Evolutionary conservation across 208 protist species (phyloP).

Genomic region (Trypanosoma brucei): DNA sequence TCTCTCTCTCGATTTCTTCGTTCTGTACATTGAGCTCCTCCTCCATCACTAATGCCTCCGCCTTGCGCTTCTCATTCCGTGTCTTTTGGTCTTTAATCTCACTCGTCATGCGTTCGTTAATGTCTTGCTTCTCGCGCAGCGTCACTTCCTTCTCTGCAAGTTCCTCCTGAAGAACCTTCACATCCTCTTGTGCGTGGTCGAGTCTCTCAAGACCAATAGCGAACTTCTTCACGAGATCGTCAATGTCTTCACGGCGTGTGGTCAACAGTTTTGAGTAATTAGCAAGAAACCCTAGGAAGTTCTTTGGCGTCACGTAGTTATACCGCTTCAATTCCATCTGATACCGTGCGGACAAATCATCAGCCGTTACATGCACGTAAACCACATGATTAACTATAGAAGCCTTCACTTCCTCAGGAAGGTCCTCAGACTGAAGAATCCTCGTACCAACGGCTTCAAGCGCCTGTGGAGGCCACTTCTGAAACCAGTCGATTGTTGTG

Average conservation of each 20-base stretch:
- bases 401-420: constrained; percentile 83
- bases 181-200: constrained; percentile 92
- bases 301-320: constrained; percentile 99
- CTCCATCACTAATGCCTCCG: constrained; percentile 88
- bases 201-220: constrained; percentile 96
- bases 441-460: constrained; percentile 92
- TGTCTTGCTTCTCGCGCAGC: constrained; percentile 91
- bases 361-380: constrained; percentile 90
- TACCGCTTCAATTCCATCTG: constrained; percentile 90
- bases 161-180: constrained; percentile 94
- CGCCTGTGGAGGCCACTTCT: constrained; percentile 96
- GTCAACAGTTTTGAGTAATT: constrained; percentile 94
- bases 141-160: constrained; percentile 93
- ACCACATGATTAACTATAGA: constrained; percentile 95
- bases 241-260: constrained; percentile 91
- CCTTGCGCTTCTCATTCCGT: constrained; percentile 88
- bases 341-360: constrained; percentile 88
- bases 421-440: constrained; percentile 82
- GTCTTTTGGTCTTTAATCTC: constrained; percentile 89
- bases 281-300: constrained; percentile 97
- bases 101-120: constrained; percentile 91
- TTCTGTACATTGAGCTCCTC: constrained; percentile 88
- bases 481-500: constrained; percentile 99
- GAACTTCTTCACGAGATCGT: constrained; percentile 94
- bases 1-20: constrained; percentile 89